Conservation (phyloP, 148 eudicot species). For the Chenopodium berlandieri region DNA sequence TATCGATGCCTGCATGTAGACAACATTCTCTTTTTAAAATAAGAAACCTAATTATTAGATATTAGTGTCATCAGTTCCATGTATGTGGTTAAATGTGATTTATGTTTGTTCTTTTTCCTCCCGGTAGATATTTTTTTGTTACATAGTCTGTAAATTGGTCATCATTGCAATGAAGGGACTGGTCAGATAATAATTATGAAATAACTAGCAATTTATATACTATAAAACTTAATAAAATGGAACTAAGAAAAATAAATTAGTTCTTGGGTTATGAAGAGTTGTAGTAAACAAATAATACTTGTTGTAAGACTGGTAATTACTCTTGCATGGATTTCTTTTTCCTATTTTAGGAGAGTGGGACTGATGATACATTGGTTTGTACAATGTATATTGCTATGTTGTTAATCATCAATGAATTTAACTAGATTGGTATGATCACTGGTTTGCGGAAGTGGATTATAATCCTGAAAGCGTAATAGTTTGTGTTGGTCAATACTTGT, state of each 20-base stretch:
- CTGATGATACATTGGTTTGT: no score
- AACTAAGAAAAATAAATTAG: not conserved
- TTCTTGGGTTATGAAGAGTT: not conserved
- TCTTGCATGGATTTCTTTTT: not conserved
- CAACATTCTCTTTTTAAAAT: not conserved
- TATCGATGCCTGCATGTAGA: not conserved
- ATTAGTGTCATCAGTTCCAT: not conserved
- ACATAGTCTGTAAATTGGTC: not conserved
- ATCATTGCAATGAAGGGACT: not conserved
- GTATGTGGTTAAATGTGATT: conserved; percentile 1
- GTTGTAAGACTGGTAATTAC: not conserved
- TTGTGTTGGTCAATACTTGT: not conserved
- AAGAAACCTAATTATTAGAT: not conserved
- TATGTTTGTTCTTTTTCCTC: not conserved
- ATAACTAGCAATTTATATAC: not conserved
- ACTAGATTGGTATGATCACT: not conserved
- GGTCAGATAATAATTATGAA: not conserved
- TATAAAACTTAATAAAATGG: not conserved
- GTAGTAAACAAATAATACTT: not conserved
- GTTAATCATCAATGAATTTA: no score
- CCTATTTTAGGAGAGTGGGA: no score
- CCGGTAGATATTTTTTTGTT: not conserved
- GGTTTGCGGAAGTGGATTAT: not conserved
- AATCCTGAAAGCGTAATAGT: not conserved
- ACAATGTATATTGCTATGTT: no score